Evolutionary conservation across 164 flowering plant species (phyloP).

Genomic region (Euptelea pleiosperma): DNA sequence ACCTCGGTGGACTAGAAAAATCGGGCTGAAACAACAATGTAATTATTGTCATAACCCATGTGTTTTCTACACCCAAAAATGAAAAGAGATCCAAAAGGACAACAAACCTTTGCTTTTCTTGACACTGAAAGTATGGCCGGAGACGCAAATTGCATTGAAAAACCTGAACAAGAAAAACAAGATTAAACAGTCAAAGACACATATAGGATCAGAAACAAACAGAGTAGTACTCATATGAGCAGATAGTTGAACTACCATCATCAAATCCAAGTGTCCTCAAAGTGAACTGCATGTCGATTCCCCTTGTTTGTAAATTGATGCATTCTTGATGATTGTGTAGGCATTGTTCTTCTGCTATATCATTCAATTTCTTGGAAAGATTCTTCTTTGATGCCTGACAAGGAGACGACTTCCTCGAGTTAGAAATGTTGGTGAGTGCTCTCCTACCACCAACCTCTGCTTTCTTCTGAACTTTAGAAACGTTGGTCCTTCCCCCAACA

Average conservation of each 20-base stretch:
- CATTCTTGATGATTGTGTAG: conserved; percentile 65
- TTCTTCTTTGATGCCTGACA: conserved; percentile 32
- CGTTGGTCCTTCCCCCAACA: conserved; percentile 23
- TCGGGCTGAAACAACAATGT: conserved; percentile 4
- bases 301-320: conserved; percentile 37
- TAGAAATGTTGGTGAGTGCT: conserved; percentile 59
- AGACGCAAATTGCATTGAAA: conserved; percentile 2
- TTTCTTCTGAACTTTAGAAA: conserved; percentile 33
- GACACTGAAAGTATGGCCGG: conserved; percentile 1
- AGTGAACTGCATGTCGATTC: conserved; percentile 35
- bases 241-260: conserved; percentile 21
- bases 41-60: neutral
- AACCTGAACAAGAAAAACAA: conserved; percentile 6
- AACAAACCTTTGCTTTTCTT: conserved; percentile 4
- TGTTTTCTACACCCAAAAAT: neutral
- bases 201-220: neutral
- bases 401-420: conserved; percentile 39
- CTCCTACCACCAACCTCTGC: conserved; percentile 36
- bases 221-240: neutral
- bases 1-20: neutral
- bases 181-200: neutral
- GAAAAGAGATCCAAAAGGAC: neutral
- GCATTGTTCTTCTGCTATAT: conserved; percentile 42
- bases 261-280: conserved; percentile 38
- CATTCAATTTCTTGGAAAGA: conserved; percentile 18